A percentile compares a stretch with the other conserved stretches of the same genome.
Evolutionary conservation across 2,329 filamentous ascomycete genomes (phyloP).

Genomic region (Aspergillus calidoustus): DNA sequence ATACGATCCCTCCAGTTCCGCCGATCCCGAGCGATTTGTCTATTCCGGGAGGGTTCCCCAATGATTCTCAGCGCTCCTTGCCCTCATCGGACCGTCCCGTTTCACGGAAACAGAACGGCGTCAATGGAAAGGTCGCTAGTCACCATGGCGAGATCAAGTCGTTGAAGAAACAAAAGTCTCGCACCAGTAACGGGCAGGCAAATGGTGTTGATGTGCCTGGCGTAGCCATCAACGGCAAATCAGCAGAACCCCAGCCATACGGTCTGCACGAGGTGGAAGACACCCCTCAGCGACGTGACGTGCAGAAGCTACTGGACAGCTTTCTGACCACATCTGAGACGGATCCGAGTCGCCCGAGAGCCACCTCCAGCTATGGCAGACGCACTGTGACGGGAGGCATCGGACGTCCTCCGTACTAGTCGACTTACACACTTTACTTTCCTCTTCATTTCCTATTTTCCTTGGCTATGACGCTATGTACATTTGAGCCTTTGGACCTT

Average conservation of each 20-base stretch:
- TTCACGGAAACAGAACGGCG: conserved; percentile 25
- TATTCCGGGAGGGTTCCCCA: conserved; percentile 48
- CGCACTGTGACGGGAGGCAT: conserved; percentile 36
- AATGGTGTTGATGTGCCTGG: conserved; percentile 19
- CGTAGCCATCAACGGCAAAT: conserved; percentile 21
- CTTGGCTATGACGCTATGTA: background rate
- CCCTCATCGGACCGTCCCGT: conserved; percentile 35
- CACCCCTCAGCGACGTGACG: conserved; percentile 33
- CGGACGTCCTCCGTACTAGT: conserved; percentile 41
- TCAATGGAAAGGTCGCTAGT: conserved; percentile 27
- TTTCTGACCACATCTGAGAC: conserved; percentile 36
- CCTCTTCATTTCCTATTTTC: conserved; percentile 7
- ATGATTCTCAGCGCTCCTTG: conserved; percentile 41
- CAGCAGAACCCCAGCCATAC: conserved; percentile 20
- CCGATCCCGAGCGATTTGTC: conserved; percentile 48
- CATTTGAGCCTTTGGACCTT: background rate
- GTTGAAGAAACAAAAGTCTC: conserved; percentile 40
- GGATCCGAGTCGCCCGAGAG: conserved; percentile 22
- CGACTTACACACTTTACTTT: conserved; percentile 2
- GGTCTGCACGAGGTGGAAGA: conserved; percentile 28
- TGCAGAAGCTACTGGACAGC: conserved; percentile 43
- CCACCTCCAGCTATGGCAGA: conserved; percentile 24
- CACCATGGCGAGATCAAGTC: conserved; percentile 31
- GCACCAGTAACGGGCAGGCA: conserved; percentile 37
- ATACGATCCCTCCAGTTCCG: conserved; percentile 52